These are phyloP conservation scores for Plectosphaerella cucumerina DNA, from an alignment of 2,329 filamentous ascomycete genomes.

Conservation along the genomic window DNA sequence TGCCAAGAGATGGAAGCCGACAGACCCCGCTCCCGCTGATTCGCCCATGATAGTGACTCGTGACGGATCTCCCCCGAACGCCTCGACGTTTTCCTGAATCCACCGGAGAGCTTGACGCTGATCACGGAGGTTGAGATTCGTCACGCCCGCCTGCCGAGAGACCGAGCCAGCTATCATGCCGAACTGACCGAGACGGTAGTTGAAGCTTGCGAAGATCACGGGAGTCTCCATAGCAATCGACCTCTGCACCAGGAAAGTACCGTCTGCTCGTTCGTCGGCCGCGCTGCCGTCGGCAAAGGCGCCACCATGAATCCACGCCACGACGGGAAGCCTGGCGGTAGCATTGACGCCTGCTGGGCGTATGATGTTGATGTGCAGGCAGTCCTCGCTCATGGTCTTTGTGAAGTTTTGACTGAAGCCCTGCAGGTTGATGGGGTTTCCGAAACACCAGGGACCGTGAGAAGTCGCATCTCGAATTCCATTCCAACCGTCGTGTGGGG, in stretches of 20 bases:
- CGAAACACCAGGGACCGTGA: slow-evolving; percentile 41
- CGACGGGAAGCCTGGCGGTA: slow-evolving; percentile 15
- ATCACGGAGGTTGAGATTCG: slow-evolving; percentile 33
- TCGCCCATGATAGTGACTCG: slow-evolving; percentile 43
- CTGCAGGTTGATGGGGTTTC: slow-evolving; percentile 11
- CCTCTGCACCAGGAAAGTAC: slow-evolving; percentile 51
- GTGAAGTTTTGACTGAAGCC: neutral
- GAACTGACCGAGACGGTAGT: slow-evolving; percentile 40
- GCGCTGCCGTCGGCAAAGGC: slow-evolving; percentile 33
- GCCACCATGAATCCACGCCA: slow-evolving; percentile 29
- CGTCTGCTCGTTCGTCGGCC: slow-evolving; percentile 50
- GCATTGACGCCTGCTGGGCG: slow-evolving; percentile 13
- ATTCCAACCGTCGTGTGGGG: slow-evolving; percentile 1
- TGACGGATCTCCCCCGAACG: slow-evolving; percentile 45
- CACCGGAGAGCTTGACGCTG: slow-evolving; percentile 43
- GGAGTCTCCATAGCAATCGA: slow-evolving; percentile 37
- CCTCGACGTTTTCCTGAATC: slow-evolving; percentile 46
- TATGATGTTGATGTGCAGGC: slow-evolving; percentile 20
- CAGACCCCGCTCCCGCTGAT: neutral
- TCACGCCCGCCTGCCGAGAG: slow-evolving; percentile 31
- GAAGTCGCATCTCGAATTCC: slow-evolving; percentile 33
- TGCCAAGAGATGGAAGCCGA: neutral
- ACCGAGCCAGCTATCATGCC: slow-evolving; percentile 39
- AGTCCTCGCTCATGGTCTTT: slow-evolving; percentile 14
- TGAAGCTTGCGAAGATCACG: slow-evolving; percentile 40